Evolutionary conservation across 345 rosid species (phyloP).

Genomic region (Gossypioides kirkii): DNA sequence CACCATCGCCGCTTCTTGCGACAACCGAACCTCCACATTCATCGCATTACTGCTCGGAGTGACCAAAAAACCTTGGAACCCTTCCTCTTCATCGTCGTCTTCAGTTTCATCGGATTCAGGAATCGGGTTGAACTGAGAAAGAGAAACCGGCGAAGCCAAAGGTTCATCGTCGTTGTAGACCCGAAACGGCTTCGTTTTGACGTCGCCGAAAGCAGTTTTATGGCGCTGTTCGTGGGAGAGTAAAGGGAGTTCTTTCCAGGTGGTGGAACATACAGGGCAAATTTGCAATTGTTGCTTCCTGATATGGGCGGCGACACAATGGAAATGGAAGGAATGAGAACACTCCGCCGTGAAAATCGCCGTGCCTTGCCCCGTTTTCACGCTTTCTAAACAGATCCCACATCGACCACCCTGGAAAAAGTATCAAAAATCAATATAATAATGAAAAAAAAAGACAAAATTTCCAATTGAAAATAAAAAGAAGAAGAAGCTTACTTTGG

Average conservation of each 20-base stretch:
- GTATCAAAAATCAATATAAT: background rate
- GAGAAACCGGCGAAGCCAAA: slow-evolving; percentile 42
- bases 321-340: slow-evolving; percentile 72
- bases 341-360: slow-evolving; percentile 91
- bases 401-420: slow-evolving; percentile 45
- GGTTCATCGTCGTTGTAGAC: slow-evolving; percentile 84
- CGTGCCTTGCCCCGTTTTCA: slow-evolving; percentile 67
- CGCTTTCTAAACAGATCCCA: slow-evolving; percentile 66
- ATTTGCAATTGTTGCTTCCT: slow-evolving; percentile 36
- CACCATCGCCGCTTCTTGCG: slow-evolving; percentile 61
- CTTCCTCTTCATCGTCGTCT: slow-evolving; percentile 27
- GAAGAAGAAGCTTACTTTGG: slow-evolving; percentile 40
- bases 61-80: slow-evolving; percentile 53
- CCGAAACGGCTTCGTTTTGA: slow-evolving; percentile 35
- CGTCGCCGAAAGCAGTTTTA: slow-evolving; percentile 19
- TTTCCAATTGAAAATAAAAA: background rate
- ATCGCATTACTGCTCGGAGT: slow-evolving; percentile 19
- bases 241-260: slow-evolving; percentile 60
- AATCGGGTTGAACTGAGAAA: slow-evolving; percentile 57
- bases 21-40: slow-evolving; percentile 42
- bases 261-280: slow-evolving; percentile 69
- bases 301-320: slow-evolving; percentile 53
- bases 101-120: slow-evolving; percentile 78
- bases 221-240: slow-evolving; percentile 20
- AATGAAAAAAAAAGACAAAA: background rate